Evolutionary conservation across 345 rosid genomes (phyloP).

Genomic region (Angophora floribunda): DNA sequence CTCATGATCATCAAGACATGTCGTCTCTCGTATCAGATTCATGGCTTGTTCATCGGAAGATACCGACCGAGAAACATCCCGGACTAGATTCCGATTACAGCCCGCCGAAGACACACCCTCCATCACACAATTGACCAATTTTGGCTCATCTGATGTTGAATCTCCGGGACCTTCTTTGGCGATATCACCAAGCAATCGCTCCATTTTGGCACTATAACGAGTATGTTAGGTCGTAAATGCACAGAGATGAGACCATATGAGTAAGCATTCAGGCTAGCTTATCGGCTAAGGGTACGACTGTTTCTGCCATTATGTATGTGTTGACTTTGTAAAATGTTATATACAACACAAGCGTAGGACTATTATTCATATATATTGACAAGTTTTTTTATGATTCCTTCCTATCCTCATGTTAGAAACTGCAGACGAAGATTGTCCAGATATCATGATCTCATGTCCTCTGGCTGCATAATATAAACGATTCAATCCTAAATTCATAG

Average conservation of each 20-base stretch:
- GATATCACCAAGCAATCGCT: background rate
- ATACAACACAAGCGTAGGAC: background rate
- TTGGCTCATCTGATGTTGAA: background rate
- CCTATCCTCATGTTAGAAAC: background rate
- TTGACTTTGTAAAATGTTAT: background rate
- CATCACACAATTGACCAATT: constrained; percentile 2
- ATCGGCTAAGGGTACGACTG: background rate
- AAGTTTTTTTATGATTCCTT: background rate
- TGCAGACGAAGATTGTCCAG: background rate
- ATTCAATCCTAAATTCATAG: background rate
- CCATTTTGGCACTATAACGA: background rate
- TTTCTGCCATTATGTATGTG: background rate
- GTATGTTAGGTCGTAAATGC: background rate
- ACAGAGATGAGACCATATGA: background rate
- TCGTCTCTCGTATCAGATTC: background rate
- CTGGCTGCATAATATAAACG: background rate
- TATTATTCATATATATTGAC: background rate
- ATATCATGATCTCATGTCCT: background rate
- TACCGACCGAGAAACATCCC: background rate
- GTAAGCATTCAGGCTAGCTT: background rate
- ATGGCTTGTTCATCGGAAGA: background rate
- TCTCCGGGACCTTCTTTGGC: background rate
- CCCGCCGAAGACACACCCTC: constrained; percentile 12
- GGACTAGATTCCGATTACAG: constrained; percentile 1
- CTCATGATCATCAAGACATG: background rate